phyloP scores from a whole-genome alignment of 2,329 filamentous ascomycete genomes.

The Ambrosiella cleistominuta region DNA sequence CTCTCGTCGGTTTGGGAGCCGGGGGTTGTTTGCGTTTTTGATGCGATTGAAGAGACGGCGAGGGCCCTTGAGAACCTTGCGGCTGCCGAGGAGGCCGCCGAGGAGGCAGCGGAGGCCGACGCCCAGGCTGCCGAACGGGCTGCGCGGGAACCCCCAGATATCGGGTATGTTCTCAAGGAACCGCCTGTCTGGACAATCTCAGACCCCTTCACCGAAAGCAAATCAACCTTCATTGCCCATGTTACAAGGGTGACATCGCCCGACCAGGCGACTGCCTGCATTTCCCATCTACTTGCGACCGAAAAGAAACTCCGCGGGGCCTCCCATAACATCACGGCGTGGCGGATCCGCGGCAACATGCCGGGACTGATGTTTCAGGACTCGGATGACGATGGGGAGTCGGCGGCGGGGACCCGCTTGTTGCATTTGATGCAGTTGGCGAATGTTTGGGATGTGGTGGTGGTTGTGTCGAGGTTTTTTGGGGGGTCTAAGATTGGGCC shows the following conservation, averaged over 20 bases:
- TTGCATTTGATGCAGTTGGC: conserved; percentile 87
- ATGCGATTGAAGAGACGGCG: conserved; percentile 63
- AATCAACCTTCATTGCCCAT: conserved; percentile 74
- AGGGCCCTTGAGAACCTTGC: conserved; percentile 23
- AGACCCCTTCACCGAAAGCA: conserved; percentile 58
- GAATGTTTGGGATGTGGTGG: conserved; percentile 82
- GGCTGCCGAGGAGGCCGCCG: conserved; percentile 15
- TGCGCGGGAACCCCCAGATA: background rate
- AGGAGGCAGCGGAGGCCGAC: conserved; percentile 4
- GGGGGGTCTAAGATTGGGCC: conserved; percentile 80
- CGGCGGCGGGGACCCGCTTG: conserved; percentile 70
- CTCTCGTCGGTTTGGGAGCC: conserved; percentile 50
- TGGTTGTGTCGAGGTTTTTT: conserved; percentile 91
- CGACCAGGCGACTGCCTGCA: conserved; percentile 49
- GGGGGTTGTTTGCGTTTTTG: conserved; percentile 73
- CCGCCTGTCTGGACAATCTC: conserved; percentile 54
- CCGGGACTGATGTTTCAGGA: conserved; percentile 47
- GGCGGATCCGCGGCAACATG: conserved; percentile 55
- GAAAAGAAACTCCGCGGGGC: conserved; percentile 76
- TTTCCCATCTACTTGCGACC: conserved; percentile 59
- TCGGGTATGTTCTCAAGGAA: conserved; percentile 12
- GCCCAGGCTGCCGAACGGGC: conserved; percentile 10
- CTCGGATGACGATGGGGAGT: conserved; percentile 91
- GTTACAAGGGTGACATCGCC: conserved; percentile 52
- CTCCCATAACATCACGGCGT: conserved; percentile 91